A percentile compares a stretch with the other conserved stretches of the same genome.
These are phyloP conservation scores for Metschnikowia vanudenii DNA, from an alignment of 805 yeast species.

Conservation along the genomic window DNA sequence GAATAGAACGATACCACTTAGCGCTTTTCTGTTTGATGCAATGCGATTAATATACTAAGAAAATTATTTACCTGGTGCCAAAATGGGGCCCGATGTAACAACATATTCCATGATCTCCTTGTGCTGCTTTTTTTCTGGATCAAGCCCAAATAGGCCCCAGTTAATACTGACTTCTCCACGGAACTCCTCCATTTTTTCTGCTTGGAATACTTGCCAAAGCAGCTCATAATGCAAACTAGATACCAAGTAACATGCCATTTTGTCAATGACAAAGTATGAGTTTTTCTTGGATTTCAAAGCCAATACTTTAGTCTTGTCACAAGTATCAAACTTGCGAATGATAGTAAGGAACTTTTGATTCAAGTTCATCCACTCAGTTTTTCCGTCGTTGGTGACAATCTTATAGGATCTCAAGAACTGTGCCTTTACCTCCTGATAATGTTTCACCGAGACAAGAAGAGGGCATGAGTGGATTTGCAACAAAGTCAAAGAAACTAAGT, in stretches of 20 bases:
- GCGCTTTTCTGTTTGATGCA: neutral
- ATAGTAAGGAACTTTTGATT: constrained; percentile 15
- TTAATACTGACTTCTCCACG: constrained; percentile 9
- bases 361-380: constrained; percentile 10
- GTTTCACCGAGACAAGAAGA: constrained; percentile 10
- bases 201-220: constrained; percentile 37
- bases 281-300: constrained; percentile 7
- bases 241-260: constrained; percentile 35
- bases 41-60: neutral
- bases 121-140: constrained; percentile 17
- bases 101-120: constrained; percentile 14
- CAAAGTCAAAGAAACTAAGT: constrained; percentile 31
- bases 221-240: constrained; percentile 39
- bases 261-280: constrained; percentile 32
- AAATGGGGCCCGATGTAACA: constrained; percentile 8
- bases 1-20: neutral
- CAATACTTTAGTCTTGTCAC: constrained; percentile 12
- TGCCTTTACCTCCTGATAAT: constrained; percentile 14
- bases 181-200: constrained; percentile 15
- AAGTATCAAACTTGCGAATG: constrained; percentile 15
- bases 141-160: constrained; percentile 35
- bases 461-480: constrained; percentile 26
- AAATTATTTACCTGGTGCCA: neutral
- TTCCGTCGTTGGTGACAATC: constrained; percentile 9
- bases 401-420: constrained; percentile 14